phyloP scores from a whole-genome alignment of 2,329 filamentous ascomycete genomes.

The Knufia petricola region DNA sequence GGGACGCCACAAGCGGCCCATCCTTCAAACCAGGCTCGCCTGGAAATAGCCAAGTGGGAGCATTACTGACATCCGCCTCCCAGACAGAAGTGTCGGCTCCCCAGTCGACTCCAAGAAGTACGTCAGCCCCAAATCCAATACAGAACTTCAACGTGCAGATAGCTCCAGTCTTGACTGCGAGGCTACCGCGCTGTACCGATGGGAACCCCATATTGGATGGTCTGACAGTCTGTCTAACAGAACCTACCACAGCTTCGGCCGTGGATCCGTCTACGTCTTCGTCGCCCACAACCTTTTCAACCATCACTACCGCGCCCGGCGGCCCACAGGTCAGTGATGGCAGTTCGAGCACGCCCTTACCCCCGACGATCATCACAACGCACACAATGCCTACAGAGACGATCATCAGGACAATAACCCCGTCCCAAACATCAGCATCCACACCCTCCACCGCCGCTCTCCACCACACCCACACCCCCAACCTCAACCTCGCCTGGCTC shows the following conservation, averaged over 20 bases:
- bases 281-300: too few species aligned
- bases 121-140: neutral
- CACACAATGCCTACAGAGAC: neutral
- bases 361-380: neutral
- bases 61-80: neutral
- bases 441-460: neutral
- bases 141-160: neutral
- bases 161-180: neutral
- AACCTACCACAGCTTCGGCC: too few species aligned
- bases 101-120: neutral
- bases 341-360: neutral
- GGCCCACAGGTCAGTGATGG: neutral
- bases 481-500: neutral
- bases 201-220: too few species aligned
- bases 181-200: neutral
- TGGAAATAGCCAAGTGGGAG: neutral
- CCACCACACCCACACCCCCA: neutral
- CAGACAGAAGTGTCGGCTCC: neutral
- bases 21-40: neutral
- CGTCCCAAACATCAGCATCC: neutral
- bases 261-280: too few species aligned
- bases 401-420: neutral
- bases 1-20: neutral
- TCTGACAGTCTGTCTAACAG: too few species aligned
- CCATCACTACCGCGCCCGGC: too few species aligned